These are phyloP conservation scores for Aspergillus costaricaensis DNA, from an alignment of 2,329 filamentous ascomycete genomes.

Conservation along the genomic window DNA sequence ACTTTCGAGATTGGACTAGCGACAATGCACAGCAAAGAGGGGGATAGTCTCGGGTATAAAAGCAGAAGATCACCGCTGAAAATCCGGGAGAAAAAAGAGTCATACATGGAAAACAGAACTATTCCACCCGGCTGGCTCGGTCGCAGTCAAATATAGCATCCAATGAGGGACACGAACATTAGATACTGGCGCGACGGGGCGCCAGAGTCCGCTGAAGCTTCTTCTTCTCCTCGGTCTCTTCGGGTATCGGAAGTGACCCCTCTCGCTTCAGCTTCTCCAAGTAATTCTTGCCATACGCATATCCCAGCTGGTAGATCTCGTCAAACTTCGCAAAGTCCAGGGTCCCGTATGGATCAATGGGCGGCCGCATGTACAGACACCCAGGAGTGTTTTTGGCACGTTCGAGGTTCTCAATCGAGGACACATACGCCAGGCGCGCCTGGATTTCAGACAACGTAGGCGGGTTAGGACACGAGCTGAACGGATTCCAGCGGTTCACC, in stretches of 20 bases:
- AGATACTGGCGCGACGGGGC: constrained; percentile 73
- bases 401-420: constrained; percentile 89
- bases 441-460: constrained; percentile 96
- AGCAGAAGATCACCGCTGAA: neutral
- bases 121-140: neutral
- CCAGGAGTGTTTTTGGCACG: constrained; percentile 87
- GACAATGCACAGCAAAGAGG: neutral
- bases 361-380: constrained; percentile 94
- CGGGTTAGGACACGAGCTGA: constrained; percentile 84
- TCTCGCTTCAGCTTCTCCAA: constrained; percentile 74
- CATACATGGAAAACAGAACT: neutral
- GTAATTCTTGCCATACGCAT: constrained; percentile 80
- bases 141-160: neutral
- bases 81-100: neutral
- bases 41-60: neutral
- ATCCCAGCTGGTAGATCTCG: constrained; percentile 90
- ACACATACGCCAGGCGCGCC: constrained; percentile 90
- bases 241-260: constrained; percentile 69
- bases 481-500: constrained; percentile 94
- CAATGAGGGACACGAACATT: neutral
- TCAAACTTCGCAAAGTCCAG: constrained; percentile 97
- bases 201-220: constrained; percentile 76
- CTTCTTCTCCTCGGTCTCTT: constrained; percentile 76
- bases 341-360: constrained; percentile 89
- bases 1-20: neutral